Conservation (phyloP, 805 yeast genomes). For the Dipodascopsis uninucleata region DNA sequence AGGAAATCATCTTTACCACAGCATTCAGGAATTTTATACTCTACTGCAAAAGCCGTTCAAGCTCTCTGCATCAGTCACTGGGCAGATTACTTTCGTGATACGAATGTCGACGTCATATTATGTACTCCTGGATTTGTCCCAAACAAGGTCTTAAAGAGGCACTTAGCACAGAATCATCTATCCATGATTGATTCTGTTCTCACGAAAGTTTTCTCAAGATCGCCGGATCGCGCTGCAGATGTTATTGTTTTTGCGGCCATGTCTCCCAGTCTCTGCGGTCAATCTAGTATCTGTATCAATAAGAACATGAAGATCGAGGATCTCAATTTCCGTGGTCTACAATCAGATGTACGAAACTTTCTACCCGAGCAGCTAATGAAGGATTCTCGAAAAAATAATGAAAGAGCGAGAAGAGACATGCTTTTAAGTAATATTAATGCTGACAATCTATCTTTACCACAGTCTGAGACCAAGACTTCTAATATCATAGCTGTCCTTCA, state of each 20-base stretch:
- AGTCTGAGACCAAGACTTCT: background rate
- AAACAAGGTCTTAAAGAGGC: background rate
- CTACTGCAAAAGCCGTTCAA: constrained; percentile 16
- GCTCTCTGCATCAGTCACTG: constrained; percentile 19
- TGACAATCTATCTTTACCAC: background rate
- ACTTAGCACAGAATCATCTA: background rate
- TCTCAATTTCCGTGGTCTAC: constrained; percentile 6
- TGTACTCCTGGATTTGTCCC: constrained; percentile 15
- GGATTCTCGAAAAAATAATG: too few relatives aligned
- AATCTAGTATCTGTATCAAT: constrained; percentile 9
- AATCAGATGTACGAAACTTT: constrained; percentile 7
- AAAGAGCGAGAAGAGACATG: too few relatives aligned
- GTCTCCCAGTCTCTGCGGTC: constrained; percentile 9
- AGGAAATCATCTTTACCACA: background rate
- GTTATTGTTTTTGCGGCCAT: constrained; percentile 11
- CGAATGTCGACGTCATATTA: constrained; percentile 17
- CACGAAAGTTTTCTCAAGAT: background rate
- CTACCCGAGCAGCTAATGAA: too few relatives aligned
- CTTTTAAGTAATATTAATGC: background rate
- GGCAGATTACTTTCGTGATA: constrained; percentile 5
- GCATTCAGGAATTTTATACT: background rate
- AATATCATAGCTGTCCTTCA: background rate
- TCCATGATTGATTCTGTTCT: constrained; percentile 5
- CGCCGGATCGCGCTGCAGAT: constrained; percentile 6
- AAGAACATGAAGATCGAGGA: constrained; percentile 2